These are phyloP conservation scores for Mortierella sp. DNA, from an alignment of 371 early-diverging fungal genomes.

Conservation along the genomic window DNA sequence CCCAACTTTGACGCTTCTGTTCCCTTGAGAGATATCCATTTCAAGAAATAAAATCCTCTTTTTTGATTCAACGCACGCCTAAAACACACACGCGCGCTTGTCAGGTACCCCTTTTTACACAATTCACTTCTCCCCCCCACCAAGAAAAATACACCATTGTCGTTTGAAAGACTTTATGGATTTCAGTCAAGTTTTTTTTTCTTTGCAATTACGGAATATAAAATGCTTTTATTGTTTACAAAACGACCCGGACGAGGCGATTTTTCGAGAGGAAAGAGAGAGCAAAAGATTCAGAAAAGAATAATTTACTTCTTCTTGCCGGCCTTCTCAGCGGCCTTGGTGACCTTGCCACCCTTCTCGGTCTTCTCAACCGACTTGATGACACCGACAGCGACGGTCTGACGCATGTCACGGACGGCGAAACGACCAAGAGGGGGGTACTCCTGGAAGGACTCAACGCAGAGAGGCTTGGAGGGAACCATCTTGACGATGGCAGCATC, in stretches of 20 bases:
- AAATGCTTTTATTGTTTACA: slow-evolving; percentile 15
- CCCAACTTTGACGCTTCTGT: no score
- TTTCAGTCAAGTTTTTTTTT: no score
- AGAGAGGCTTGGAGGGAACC: slow-evolving; percentile 96
- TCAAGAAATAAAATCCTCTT: no score
- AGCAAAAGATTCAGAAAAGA: slow-evolving; percentile 9
- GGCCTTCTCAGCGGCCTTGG: slow-evolving; percentile 75
- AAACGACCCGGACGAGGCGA: slow-evolving; percentile 38
- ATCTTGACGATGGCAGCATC: slow-evolving; percentile 96
- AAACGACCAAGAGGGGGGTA: slow-evolving; percentile 97
- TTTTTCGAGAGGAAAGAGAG: slow-evolving; percentile 24
- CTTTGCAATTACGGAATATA: background rate
- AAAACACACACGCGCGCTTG: no score
- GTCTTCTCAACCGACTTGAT: slow-evolving; percentile 95
- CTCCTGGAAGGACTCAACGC: slow-evolving; percentile 93
- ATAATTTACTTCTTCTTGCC: slow-evolving; percentile 75
- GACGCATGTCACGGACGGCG: slow-evolving; percentile 98
- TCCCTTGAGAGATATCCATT: no score
- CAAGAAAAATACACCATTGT: no score
- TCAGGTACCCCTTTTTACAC: no score
- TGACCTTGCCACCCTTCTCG: slow-evolving; percentile 67
- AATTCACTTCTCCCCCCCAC: no score
- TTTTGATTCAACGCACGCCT: no score
- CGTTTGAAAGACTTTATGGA: no score
- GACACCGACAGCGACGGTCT: slow-evolving; percentile 95